Conservation (phyloP, 78 protist genomes). For the Mantamonas sphyraenae region DNA sequence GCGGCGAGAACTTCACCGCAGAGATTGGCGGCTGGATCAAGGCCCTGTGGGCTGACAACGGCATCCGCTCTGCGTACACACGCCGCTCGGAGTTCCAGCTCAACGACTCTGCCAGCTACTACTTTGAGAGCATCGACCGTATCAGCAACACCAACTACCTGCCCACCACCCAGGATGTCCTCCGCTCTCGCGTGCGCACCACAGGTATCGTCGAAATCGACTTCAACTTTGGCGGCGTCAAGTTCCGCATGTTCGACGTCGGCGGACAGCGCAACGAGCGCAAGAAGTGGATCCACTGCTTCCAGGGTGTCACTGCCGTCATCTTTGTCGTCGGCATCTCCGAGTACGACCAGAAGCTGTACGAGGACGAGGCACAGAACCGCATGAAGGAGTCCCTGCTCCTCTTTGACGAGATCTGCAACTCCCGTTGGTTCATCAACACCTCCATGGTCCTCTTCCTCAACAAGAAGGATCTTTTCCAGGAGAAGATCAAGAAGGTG, state of each 20-base stretch:
- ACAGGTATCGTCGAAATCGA: slow-evolving; percentile 60
- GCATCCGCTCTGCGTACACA: slow-evolving; percentile 35
- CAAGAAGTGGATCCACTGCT: slow-evolving; percentile 83
- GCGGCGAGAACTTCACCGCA: not conserved
- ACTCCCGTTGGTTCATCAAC: slow-evolving; percentile 53
- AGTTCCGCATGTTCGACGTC: slow-evolving; percentile 68
- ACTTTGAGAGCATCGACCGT: slow-evolving; percentile 43
- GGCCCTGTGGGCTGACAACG: slow-evolving; percentile 45
- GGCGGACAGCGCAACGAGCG: slow-evolving; percentile 88
- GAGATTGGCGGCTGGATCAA: not conserved
- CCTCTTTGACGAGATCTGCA: slow-evolving; percentile 54
- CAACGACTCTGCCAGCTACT: slow-evolving; percentile 56
- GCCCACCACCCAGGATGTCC: slow-evolving; percentile 62
- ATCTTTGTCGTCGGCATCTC: slow-evolving; percentile 27
- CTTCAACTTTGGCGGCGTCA: slow-evolving; percentile 31
- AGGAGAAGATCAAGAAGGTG: slow-evolving; percentile 57
- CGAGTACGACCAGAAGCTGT: slow-evolving; percentile 43
- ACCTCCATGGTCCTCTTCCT: slow-evolving; percentile 57
- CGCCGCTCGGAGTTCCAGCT: slow-evolving; percentile 36
- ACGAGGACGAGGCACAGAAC: slow-evolving; percentile 60
- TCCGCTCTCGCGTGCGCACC: slow-evolving; percentile 64
- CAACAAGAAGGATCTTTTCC: slow-evolving; percentile 75
- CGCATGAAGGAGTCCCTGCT: slow-evolving; percentile 47
- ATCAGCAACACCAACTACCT: slow-evolving; percentile 41
- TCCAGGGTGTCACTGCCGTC: slow-evolving; percentile 62